phyloP scores from a whole-genome alignment of 129 eudicot species.

The Solidago caesia region DNA sequence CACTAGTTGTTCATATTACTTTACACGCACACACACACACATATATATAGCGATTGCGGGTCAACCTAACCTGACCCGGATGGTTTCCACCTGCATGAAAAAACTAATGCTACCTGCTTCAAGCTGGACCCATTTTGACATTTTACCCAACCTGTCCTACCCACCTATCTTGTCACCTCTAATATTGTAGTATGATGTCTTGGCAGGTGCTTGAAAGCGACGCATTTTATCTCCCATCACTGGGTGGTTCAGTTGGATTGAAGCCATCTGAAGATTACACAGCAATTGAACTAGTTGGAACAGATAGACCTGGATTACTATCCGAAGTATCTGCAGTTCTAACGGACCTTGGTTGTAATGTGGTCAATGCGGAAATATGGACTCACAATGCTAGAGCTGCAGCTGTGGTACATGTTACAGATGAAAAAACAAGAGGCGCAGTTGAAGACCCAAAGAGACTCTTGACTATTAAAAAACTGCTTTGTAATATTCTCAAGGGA shows the following conservation, averaged over 20 bases:
- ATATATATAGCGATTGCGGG: not conserved
- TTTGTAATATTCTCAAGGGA: constrained; percentile 76
- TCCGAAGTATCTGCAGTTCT: constrained; percentile 95
- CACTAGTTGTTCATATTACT: too few relatives aligned
- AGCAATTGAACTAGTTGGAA: constrained; percentile 81
- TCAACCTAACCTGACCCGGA: not conserved
- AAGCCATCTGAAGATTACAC: constrained; percentile 79
- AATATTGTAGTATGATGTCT: not conserved
- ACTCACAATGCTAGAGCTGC: constrained; percentile 95
- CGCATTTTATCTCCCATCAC: constrained; percentile 50
- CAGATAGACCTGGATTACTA: constrained; percentile 90
- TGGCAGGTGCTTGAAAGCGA: constrained; percentile 78
- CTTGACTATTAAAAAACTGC: constrained; percentile 55
- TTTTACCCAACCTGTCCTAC: not conserved
- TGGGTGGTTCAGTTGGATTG: constrained; percentile 70
- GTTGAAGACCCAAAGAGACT: constrained; percentile 76
- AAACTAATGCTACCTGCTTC: too few relatives aligned
- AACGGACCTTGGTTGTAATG: constrained; percentile 72
- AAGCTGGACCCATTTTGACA: not conserved
- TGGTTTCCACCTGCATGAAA: too few relatives aligned
- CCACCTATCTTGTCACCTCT: not conserved
- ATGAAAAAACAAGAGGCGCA: constrained; percentile 57
- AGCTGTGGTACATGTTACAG: constrained; percentile 86
- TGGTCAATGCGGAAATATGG: constrained; percentile 97
- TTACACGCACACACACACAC: too few relatives aligned